phyloP scores from a whole-genome alignment of 139 green algal genomes.

The Pleodorina starrii region DNA sequence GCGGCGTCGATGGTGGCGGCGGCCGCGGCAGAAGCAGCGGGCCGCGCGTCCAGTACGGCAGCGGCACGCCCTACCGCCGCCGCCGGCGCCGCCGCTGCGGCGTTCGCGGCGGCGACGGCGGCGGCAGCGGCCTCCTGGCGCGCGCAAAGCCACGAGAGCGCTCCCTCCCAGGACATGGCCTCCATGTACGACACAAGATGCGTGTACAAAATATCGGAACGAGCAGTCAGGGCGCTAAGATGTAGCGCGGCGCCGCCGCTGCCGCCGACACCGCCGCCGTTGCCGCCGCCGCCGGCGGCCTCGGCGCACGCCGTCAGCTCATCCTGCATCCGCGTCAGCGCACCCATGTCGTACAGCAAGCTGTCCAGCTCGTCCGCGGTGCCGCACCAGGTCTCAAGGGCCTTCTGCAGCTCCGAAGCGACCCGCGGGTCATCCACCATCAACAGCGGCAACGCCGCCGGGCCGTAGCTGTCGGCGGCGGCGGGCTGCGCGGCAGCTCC shows the following conservation, averaged over 20 bases:
- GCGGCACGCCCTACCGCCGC: no score
- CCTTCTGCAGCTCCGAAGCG: not conserved
- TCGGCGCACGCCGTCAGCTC: not conserved
- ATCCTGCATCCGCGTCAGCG: not conserved
- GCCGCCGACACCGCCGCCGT: not conserved
- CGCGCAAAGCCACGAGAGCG: not conserved
- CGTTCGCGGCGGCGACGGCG: not conserved
- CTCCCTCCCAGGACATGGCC: not conserved
- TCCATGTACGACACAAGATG: not conserved
- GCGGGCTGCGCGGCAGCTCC: not conserved
- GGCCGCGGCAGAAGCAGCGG: no score
- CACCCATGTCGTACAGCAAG: not conserved
- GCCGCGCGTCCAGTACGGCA: no score
- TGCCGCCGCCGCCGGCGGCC: not conserved
- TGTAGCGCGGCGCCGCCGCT: not conserved
- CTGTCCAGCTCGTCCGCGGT: not conserved
- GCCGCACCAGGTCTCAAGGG: conserved; percentile 1
- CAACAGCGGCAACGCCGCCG: conserved; percentile 2
- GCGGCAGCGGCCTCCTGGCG: not conserved
- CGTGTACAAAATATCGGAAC: not conserved
- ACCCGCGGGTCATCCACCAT: conserved; percentile 25
- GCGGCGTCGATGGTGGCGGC: no score
- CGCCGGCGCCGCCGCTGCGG: not conserved
- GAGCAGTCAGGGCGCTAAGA: not conserved
- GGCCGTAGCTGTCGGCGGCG: not conserved